Evolutionary conservation across 208 protist genomes (phyloP).

Genomic region (Trypanosoma lewisi): DNA sequence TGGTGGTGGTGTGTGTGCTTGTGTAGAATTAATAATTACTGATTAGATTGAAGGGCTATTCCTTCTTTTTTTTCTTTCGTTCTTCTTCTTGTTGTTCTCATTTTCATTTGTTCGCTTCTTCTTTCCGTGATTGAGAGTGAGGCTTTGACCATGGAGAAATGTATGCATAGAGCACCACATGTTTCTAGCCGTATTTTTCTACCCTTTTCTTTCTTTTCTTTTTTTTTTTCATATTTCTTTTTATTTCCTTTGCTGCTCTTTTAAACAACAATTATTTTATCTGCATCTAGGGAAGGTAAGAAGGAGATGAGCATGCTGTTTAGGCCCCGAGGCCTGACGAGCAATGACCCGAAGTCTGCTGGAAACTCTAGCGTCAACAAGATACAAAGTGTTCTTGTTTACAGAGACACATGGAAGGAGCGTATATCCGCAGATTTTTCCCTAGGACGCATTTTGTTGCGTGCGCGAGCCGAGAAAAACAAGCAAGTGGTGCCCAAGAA

Average conservation of each 20-base stretch:
- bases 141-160: not conserved
- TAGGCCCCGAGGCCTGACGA: slow-evolving; percentile 51
- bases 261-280: not conserved
- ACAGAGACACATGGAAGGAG: slow-evolving; percentile 80
- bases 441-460: slow-evolving; percentile 57
- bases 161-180: not conserved
- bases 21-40: too few species aligned
- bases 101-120: not conserved
- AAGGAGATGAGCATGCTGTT: slow-evolving; percentile 54
- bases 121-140: not conserved
- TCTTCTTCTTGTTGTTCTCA: slow-evolving; percentile 4
- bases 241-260: not conserved
- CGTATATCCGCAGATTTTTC: slow-evolving; percentile 62
- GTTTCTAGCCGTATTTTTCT: slow-evolving; percentile 1
- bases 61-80: too few species aligned
- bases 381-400: slow-evolving; percentile 71
- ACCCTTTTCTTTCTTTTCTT: not conserved
- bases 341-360: slow-evolving; percentile 59
- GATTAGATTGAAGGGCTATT: too few species aligned
- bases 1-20: too few species aligned
- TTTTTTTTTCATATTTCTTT: not conserved
- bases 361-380: slow-evolving; percentile 75
- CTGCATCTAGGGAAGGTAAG: not conserved
- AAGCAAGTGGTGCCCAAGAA: slow-evolving; percentile 69
- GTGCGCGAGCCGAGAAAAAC: slow-evolving; percentile 48